phyloP scores from a whole-genome alignment of 192 early-diverging fungal genomes.

The Mycoemilia scoparia region DNA sequence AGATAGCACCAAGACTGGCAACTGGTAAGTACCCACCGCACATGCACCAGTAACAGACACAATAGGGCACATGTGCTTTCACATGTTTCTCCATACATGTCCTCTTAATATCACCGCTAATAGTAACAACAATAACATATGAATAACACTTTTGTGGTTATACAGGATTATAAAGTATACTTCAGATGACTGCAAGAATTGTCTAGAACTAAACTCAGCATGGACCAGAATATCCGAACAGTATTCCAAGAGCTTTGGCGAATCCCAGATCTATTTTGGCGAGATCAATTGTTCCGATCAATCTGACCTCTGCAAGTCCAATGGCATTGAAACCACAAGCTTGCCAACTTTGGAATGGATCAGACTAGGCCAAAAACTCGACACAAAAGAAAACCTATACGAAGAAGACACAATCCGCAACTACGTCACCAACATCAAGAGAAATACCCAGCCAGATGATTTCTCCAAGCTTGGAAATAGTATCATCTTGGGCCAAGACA shows the following conservation, averaged over 20 bases:
- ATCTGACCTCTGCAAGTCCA: conserved; percentile 37
- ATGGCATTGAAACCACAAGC: conserved; percentile 21
- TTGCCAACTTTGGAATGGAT: conserved; percentile 46
- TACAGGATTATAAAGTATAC: conserved; percentile 80
- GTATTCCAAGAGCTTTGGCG: conserved; percentile 5
- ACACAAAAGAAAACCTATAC: conserved; percentile 11
- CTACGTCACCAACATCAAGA: no score
- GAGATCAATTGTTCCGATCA: conserved; percentile 48
- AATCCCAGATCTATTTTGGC: conserved; percentile 40
- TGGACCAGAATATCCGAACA: conserved; percentile 46
- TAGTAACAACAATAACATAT: not conserved
- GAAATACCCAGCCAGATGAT: no score
- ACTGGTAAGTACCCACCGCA: conserved; percentile 11
- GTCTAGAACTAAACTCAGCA: conserved; percentile 55
- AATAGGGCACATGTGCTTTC: no score
- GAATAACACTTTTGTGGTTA: not conserved
- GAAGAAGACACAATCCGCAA: conserved; percentile 6
- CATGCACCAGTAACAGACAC: no score
- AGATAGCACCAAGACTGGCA: conserved; percentile 24
- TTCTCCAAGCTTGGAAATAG: conserved; percentile 24
- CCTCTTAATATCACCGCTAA: no score
- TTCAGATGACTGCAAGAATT: conserved; percentile 72
- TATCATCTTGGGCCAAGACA: conserved; percentile 23
- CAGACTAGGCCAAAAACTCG: conserved; percentile 5
- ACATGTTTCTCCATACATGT: no score